These are phyloP conservation scores for Nakaseomyces sp. DNA, from an alignment of 1,139 yeast species.

Conservation along the genomic window DNA sequence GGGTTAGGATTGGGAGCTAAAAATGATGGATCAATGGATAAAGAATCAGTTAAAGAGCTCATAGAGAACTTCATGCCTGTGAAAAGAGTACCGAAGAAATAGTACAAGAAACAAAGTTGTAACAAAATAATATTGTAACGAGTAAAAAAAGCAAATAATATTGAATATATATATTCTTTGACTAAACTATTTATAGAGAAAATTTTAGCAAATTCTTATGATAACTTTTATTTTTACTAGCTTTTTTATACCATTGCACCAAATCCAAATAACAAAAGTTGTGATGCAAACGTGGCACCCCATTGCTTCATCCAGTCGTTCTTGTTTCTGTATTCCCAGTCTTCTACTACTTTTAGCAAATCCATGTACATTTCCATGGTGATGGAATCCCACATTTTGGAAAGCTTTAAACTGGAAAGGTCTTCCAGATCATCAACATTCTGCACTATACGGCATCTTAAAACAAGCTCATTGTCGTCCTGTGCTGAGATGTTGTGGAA, in stretches of 20 bases:
- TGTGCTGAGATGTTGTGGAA: constrained; percentile 36
- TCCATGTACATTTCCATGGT: constrained; percentile 54
- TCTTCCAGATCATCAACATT: constrained; percentile 44
- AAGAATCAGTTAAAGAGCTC: constrained; percentile 7
- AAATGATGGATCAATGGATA: not conserved
- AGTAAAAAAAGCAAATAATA: not conserved
- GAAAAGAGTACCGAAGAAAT: constrained; percentile 24
- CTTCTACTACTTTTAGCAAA: constrained; percentile 44
- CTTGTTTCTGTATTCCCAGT: constrained; percentile 37
- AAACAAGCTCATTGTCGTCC: constrained; percentile 29
- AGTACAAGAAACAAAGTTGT: constrained; percentile 18
- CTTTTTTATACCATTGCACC: constrained; percentile 44
- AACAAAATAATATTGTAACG: constrained; percentile 8
- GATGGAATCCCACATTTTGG: constrained; percentile 46
- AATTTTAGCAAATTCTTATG: too few relatives aligned
- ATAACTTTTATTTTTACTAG: too few relatives aligned
- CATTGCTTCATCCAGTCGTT: constrained; percentile 45
- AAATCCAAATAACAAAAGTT: constrained; percentile 47
- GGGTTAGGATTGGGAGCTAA: constrained; percentile 44
- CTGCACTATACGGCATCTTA: constrained; percentile 49
- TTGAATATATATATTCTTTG: constrained; percentile 4
- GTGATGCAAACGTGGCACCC: constrained; percentile 57
- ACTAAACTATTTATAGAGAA: constrained; percentile 2
- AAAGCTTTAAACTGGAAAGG: constrained; percentile 42
- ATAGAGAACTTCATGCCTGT: constrained; percentile 31